These are phyloP conservation scores for Verbena officinalis DNA, from an alignment of 257 asterid genomes.

Conservation along the genomic window DNA sequence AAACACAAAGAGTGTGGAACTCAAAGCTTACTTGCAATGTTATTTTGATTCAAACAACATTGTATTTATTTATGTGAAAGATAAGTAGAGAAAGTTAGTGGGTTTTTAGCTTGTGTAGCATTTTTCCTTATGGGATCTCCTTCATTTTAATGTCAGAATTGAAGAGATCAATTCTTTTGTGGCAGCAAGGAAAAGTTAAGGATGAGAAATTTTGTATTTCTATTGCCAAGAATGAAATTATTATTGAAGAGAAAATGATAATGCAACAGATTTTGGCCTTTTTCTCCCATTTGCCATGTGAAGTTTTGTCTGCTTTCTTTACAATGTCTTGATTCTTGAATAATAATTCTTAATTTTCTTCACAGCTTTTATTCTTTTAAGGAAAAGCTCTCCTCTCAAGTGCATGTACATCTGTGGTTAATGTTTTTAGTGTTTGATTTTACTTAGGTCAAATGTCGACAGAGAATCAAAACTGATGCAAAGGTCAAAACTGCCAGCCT, in stretches of 20 bases:
- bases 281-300: conserved; percentile 64
- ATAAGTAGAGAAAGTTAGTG: background rate
- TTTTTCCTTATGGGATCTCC: conserved; percentile 12
- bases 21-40: conserved; percentile 19
- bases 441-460: conserved; percentile 35
- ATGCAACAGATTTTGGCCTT: conserved; percentile 47
- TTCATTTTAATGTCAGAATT: conserved; percentile 4
- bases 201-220: conserved; percentile 36
- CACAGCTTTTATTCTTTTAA: conserved; percentile 40
- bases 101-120: conserved; percentile 48
- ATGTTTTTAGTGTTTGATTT: conserved; percentile 18
- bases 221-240: conserved; percentile 28
- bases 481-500: conserved; percentile 36
- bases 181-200: conserved; percentile 21
- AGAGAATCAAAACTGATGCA: conserved; percentile 27
- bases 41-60: conserved; percentile 32
- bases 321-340: conserved; percentile 42
- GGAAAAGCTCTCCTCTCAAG: conserved; percentile 35
- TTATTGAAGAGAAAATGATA: conserved; percentile 30
- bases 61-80: conserved; percentile 12
- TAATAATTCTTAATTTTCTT: conserved; percentile 39
- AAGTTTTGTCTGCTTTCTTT: conserved; percentile 50
- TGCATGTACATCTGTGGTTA: conserved; percentile 19
- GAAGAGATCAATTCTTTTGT: conserved; percentile 28
- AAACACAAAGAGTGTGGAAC: conserved; percentile 17